Evolutionary conservation across 2,329 filamentous ascomycete genomes (phyloP).

Genomic region (Epichloe sibirici): DNA sequence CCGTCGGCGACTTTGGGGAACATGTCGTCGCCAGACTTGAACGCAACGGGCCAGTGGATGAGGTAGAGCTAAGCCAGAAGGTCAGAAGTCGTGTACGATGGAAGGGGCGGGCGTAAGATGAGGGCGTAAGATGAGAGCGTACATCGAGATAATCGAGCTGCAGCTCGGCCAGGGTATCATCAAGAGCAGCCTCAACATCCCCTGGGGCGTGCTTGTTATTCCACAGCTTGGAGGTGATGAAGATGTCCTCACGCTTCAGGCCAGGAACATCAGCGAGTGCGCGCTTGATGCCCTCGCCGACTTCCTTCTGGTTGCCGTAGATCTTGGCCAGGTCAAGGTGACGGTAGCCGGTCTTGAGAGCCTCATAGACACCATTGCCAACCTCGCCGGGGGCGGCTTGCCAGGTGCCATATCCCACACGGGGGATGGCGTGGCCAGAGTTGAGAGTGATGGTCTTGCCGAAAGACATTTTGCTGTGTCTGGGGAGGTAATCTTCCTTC

Average conservation of each 20-base stretch:
- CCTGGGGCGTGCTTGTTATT: slow-evolving; percentile 49
- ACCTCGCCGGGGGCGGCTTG: slow-evolving; percentile 55
- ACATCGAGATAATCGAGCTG: slow-evolving; percentile 45
- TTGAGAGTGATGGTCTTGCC: slow-evolving; percentile 45
- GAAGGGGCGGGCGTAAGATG: background rate
- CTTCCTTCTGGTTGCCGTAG: slow-evolving; percentile 54
- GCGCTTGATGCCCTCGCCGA: slow-evolving; percentile 41
- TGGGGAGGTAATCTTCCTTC: background rate
- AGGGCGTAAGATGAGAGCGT: background rate
- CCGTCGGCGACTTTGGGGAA: slow-evolving; percentile 31
- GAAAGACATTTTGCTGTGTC: slow-evolving; percentile 36
- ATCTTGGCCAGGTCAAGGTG: slow-evolving; percentile 43
- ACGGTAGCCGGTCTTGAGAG: slow-evolving; percentile 50
- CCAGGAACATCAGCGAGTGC: slow-evolving; percentile 34
- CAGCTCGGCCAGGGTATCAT: slow-evolving; percentile 43
- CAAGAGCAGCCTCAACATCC: slow-evolving; percentile 41
- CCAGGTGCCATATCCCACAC: slow-evolving; percentile 51
- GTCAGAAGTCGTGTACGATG: background rate
- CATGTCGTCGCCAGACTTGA: slow-evolving; percentile 26
- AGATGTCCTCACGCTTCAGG: slow-evolving; percentile 43
- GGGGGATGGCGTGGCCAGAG: slow-evolving; percentile 53
- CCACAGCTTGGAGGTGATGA: slow-evolving; percentile 56
- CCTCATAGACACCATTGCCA: slow-evolving; percentile 49
- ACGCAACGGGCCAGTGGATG: slow-evolving; percentile 50
- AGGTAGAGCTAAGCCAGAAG: slow-evolving; percentile 37